Conservation (phyloP, 2,329 filamentous ascomycete genomes). For the Beauveria medogensis region DNA sequence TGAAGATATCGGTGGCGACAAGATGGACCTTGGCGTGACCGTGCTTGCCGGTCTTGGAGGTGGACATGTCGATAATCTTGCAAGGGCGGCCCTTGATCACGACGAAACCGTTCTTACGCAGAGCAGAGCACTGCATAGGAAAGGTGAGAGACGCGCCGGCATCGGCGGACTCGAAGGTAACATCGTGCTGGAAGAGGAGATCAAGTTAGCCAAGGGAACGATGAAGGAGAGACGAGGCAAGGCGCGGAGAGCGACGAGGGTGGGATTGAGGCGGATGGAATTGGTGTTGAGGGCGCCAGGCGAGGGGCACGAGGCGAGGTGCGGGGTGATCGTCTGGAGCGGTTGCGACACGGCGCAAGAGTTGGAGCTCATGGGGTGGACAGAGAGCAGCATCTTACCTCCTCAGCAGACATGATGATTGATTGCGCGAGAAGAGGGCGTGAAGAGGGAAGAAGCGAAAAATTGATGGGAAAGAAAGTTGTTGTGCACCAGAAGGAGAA, state of each 20-base stretch:
- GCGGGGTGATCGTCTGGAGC: slow-evolving; percentile 35
- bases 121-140: slow-evolving; percentile 98
- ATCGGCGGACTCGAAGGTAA: slow-evolving; percentile 83
- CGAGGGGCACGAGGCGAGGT: slow-evolving; percentile 33
- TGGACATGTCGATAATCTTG: slow-evolving; percentile 99
- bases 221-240: neutral
- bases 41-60: slow-evolving; percentile 99
- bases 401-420: slow-evolving; percentile 49
- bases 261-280: neutral
- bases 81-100: slow-evolving; percentile 98
- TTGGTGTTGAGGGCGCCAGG: slow-evolving; percentile 13
- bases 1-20: slow-evolving; percentile 98
- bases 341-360: neutral
- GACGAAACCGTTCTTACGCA: slow-evolving; percentile 99
- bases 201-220: slow-evolving; percentile 12
- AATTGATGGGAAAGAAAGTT: slow-evolving; percentile 14
- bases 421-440: slow-evolving; percentile 31
- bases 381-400: slow-evolving; percentile 35
- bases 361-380: slow-evolving; percentile 18
- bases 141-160: slow-evolving; percentile 90
- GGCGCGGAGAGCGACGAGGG: slow-evolving; percentile 7
- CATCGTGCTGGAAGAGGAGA: slow-evolving; percentile 47
- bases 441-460: slow-evolving; percentile 19
- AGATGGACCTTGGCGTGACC: slow-evolving; percentile 99
- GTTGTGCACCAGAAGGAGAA: slow-evolving; percentile 12